Evolutionary conservation across 2,329 filamentous ascomycete species (phyloP), one percentile per base, ranked within the genome.

Genomic region (Alternaria arborescens): DNA sequence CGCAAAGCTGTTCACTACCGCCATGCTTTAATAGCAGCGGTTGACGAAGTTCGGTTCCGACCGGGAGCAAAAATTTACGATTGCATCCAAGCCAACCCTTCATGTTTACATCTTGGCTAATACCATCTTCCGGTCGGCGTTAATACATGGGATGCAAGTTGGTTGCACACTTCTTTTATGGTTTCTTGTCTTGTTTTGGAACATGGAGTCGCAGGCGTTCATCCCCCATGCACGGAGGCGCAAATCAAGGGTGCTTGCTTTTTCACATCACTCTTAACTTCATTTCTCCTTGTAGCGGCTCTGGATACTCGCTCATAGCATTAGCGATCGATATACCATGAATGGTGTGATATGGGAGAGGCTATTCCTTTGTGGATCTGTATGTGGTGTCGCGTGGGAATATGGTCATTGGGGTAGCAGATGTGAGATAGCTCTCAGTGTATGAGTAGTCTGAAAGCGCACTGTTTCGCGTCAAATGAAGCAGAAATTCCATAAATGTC

Each of bases 81-180:
- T 65, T 65, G 59, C 67, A 67, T 64, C 61, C 61, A 66, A 66
- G 51, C 70, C 64, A 65, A 61, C 62, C 64, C 60, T 74, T 72
- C 70, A 73, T 73, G 74, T 72, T 70, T 74, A 72, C 75, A 77
- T 75, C 69, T 77, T 71, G 75, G 72, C 66, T 67, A 62, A 56
- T 70, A 65, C 63, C 65, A 70, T 69, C 52, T 67, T 64, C 64
- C 68, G 66, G 65, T 61, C 70, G 74, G 75, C 75, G 75, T 78
- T 76, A 72, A 72, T 74, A 70, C 74, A 74, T 71, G 66, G 68
- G 64, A 67, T 71, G 59, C 72, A 68, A 56, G 57, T 74, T 73
- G 69, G 68, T 67, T 75, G 69, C 59, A 52, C 14, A 47, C 51
- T 58, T 62, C 56, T 62, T 61, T 65, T 61, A 66, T 67, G 65